A percentile compares a stretch with the other conserved stretches of the same genome.
phyloP scores from a whole-genome alignment of 352 stramenopile species.

The Plasmopara viticola region DNA sequence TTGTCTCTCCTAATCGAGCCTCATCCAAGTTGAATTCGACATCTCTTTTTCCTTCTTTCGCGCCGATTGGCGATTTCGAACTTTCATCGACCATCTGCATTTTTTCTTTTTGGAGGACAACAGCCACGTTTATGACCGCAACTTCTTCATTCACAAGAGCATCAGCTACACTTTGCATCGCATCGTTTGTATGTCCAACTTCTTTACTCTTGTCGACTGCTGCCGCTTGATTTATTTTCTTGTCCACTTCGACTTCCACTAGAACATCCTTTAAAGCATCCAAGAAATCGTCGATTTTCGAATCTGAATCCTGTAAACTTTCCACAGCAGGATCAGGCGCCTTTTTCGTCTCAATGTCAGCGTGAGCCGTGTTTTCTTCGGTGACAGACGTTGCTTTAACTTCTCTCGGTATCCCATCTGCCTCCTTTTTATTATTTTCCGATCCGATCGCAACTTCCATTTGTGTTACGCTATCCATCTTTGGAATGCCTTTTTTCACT shows the following conservation, averaged over 20 bases:
- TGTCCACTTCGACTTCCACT: slow-evolving; percentile 1
- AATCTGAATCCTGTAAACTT: background rate
- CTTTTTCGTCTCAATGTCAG: slow-evolving; percentile 6
- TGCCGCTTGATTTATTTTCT: background rate
- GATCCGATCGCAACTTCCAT: background rate
- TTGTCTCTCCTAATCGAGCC: slow-evolving; percentile 1
- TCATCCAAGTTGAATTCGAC: slow-evolving; percentile 4
- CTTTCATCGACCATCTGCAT: slow-evolving; percentile 2
- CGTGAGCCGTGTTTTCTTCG: slow-evolving; percentile 5
- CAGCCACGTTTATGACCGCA: background rate
- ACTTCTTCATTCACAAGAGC: background rate
- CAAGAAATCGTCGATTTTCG: background rate
- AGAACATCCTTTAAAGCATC: background rate
- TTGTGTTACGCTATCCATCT: slow-evolving; percentile 3
- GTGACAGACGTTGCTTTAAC: slow-evolving; percentile 15
- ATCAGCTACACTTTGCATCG: too few species aligned
- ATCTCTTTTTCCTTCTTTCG: slow-evolving; percentile 2
- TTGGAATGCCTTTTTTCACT: too few species aligned
- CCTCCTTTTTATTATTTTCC: background rate
- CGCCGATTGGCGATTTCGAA: background rate
- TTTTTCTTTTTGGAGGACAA: slow-evolving; percentile 1
- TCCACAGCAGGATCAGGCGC: background rate
- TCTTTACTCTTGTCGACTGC: background rate
- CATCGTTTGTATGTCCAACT: too few species aligned
- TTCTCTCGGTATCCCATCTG: slow-evolving; percentile 8